Evolutionary conservation across 2,329 filamentous ascomycete genomes (phyloP).

Genomic region (Nigrospora osmanthi): DNA sequence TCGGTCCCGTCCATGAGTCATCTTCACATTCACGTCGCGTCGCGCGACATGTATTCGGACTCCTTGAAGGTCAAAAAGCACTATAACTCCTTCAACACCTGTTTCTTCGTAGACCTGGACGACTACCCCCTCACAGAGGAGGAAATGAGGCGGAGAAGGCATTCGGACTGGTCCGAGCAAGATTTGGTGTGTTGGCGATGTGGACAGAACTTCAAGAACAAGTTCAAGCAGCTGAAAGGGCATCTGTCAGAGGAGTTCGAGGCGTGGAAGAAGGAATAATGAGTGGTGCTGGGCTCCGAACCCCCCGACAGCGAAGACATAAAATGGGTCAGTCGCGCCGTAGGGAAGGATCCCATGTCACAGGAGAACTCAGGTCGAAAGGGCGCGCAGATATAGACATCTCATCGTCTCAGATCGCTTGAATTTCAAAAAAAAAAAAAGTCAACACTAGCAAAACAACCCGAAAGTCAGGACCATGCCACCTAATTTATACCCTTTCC

Average conservation of each 20-base stretch:
- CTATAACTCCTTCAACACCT: constrained; percentile 85
- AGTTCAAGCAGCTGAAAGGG: constrained; percentile 48
- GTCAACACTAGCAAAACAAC: no score
- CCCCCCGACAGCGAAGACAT: no score
- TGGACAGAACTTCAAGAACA: constrained; percentile 62
- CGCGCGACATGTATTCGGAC: constrained; percentile 67
- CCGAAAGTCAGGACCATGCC: no score
- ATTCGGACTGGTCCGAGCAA: constrained; percentile 44
- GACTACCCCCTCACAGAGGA: constrained; percentile 68
- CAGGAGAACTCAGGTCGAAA: no score
- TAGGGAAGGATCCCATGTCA: no score
- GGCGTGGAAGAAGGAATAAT: constrained; percentile 60
- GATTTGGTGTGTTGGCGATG: constrained; percentile 84
- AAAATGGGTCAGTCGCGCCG: no score
- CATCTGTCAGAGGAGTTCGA: constrained; percentile 69
- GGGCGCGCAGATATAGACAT: no score
- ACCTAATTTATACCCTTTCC: no score
- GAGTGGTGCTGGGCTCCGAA: no score
- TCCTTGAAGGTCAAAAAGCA: constrained; percentile 75
- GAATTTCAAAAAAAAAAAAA: no score
- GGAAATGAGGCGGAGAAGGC: constrained; percentile 54
- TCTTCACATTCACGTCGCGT: constrained; percentile 82
- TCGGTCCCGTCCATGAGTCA: constrained; percentile 87
- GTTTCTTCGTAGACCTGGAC: constrained; percentile 71
- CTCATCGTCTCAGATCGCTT: no score